These are phyloP conservation scores for Malbranchea zuffiana DNA, from an alignment of 2,329 filamentous ascomycete species.

Conservation along the genomic window DNA sequence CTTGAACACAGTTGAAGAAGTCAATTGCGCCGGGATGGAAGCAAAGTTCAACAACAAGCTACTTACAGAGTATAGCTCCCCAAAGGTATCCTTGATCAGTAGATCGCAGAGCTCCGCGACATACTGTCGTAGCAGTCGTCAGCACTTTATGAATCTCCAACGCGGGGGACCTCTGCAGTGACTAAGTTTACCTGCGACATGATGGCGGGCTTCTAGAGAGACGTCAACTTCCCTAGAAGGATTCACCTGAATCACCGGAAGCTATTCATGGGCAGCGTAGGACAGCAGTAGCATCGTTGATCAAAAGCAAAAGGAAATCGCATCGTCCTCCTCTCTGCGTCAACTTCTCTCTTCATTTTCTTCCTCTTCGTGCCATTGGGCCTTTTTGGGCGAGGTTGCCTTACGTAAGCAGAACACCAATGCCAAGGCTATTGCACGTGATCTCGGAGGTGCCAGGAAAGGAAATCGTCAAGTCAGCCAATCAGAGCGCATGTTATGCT, in stretches of 20 bases:
- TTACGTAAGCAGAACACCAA: slow-evolving; percentile 38
- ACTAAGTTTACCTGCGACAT: slow-evolving; percentile 45
- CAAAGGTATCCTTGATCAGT: slow-evolving; percentile 78
- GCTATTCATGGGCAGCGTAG: slow-evolving; percentile 10
- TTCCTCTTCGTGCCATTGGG: no score
- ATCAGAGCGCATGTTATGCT: slow-evolving; percentile 29
- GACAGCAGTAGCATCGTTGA: no score
- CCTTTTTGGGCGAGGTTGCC: slow-evolving; percentile 8
- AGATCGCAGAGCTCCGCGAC: slow-evolving; percentile 81
- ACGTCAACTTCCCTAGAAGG: slow-evolving; percentile 69
- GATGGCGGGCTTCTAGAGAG: slow-evolving; percentile 56
- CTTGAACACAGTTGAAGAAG: neutral
- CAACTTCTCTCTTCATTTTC: neutral
- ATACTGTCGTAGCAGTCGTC: slow-evolving; percentile 39
- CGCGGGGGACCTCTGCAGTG: neutral
- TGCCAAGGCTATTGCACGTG: slow-evolving; percentile 32
- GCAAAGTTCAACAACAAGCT: slow-evolving; percentile 4
- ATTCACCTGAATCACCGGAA: slow-evolving; percentile 1
- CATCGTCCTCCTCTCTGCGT: slow-evolving; percentile 1
- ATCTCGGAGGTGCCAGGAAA: slow-evolving; percentile 10
- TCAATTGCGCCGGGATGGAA: neutral
- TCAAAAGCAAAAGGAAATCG: neutral
- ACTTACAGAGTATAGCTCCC: slow-evolving; percentile 80
- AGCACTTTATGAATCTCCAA: slow-evolving; percentile 12
- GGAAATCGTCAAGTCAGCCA: slow-evolving; percentile 30